Conservation (phyloP, 805 yeast genomes). For the Barnettozyma californica region DNA sequence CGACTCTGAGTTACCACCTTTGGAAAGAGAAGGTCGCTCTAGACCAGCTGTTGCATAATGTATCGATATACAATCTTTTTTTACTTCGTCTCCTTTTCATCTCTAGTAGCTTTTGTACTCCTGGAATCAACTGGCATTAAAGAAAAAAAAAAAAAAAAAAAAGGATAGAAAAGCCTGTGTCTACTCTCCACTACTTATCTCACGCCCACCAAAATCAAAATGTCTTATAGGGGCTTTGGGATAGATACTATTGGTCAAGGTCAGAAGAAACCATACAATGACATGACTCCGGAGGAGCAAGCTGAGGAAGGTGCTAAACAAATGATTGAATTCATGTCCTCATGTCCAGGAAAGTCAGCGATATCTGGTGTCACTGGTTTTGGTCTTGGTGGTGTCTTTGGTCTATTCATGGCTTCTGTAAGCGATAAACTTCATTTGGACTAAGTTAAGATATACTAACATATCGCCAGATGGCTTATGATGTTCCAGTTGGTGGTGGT, state of each 20-base stretch:
- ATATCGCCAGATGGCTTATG: constrained; percentile 58
- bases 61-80: no score
- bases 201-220: constrained; percentile 1
- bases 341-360: constrained; percentile 91
- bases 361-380: constrained; percentile 94
- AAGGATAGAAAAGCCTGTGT: neutral
- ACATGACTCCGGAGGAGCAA: constrained; percentile 88
- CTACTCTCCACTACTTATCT: neutral
- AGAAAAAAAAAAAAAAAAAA: neutral
- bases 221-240: constrained; percentile 40
- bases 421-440: neutral
- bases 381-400: constrained; percentile 87
- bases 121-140: no score
- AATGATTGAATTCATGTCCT: constrained; percentile 79
- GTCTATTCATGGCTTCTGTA: constrained; percentile 80
- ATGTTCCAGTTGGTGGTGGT: constrained; percentile 64
- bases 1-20: constrained; percentile 60
- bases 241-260: constrained; percentile 35
- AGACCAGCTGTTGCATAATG: constrained; percentile 24
- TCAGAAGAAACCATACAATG: constrained; percentile 47
- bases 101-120: no score
- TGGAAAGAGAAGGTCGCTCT: constrained; percentile 70
- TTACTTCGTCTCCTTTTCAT: no score
- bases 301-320: constrained; percentile 84
- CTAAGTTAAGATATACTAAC: constrained; percentile 1